A percentile compares a stretch with the other conserved stretches of the same genome.
Conservation (phyloP, 257 asterid species). For the Apocynum venetum region DNA sequence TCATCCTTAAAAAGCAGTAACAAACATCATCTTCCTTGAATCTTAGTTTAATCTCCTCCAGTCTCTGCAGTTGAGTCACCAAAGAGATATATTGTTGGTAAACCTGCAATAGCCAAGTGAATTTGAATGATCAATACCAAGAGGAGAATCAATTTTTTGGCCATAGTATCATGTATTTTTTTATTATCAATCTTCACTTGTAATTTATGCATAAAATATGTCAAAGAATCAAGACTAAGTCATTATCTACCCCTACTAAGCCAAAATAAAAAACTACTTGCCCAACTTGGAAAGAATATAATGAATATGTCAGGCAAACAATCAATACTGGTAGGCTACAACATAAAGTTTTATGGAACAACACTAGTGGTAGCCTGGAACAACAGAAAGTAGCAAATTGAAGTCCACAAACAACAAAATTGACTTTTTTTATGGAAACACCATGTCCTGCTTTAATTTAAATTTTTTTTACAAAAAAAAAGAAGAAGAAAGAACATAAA, state of each 20-base stretch:
- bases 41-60: no score
- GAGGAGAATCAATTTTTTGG: background rate
- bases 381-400: no score
- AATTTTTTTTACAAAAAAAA: no score
- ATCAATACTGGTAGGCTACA: no score
- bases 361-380: no score
- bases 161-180: no score
- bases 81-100: constrained; percentile 33
- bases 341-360: no score
- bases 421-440: background rate
- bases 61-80: constrained; percentile 51
- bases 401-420: no score
- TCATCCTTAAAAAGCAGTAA: no score
- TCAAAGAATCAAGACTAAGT: background rate
- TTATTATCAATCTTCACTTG: background rate
- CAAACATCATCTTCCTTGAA: no score
- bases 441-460: no score
- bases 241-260: background rate
- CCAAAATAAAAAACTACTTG: background rate
- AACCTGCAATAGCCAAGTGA: constrained; percentile 9
- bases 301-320: background rate
- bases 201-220: constrained; percentile 2
- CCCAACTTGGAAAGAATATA: background rate
- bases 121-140: background rate
- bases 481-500: no score